Evolutionary conservation across 495 filamentous ascomycete genomes (phyloP), one percentile per base, ranked within the genome.

Genomic region (Aspergillus asperescens): DNA sequence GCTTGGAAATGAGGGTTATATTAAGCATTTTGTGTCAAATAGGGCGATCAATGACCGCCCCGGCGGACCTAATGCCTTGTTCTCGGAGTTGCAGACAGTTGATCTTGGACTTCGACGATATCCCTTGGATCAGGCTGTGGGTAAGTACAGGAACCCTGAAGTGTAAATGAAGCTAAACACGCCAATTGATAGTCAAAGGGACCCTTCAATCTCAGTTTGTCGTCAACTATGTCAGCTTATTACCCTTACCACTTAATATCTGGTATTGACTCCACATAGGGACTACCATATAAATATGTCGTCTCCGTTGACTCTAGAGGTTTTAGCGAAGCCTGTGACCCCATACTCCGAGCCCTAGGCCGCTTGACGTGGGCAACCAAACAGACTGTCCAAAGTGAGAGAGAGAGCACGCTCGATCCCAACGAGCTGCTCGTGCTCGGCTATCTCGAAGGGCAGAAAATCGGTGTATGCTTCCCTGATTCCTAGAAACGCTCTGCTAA

Each of bases 281-380:
- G 90, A 0, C 86, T 87, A 45, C 84, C 83, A 0, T 95, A 95
- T 62, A 91, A 94, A 55, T 95, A 84, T 55, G 78, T 87, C 10
- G 87, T 89, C 1, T 67, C 77, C 5, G 82, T 88, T 3, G 69
- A 81, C 8, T 85, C 84, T 0, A 80, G 66, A 38, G 71, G 69
- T 2, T 91, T 95, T 50, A 59, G 68, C 3, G 75, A 84, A 13
- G 85, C 88, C 0, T 80, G 81, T 0, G 51, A 65, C 6, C 69
- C 73, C 0, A 73, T 95, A 5, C 69, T 80, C 20, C 72, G 72
- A 18, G 76, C 78, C 1, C 64, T 89, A 3, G 73, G 81, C 6
- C 76, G 84, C 23, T 60, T 91, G 45, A 80, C 75, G 12, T 90
- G 87, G 86, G 85, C 84, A 1, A 78, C 76, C 4, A 41, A 78